Conservation (phyloP, 345 rosid genomes). For the Jatropha curcas region DNA sequence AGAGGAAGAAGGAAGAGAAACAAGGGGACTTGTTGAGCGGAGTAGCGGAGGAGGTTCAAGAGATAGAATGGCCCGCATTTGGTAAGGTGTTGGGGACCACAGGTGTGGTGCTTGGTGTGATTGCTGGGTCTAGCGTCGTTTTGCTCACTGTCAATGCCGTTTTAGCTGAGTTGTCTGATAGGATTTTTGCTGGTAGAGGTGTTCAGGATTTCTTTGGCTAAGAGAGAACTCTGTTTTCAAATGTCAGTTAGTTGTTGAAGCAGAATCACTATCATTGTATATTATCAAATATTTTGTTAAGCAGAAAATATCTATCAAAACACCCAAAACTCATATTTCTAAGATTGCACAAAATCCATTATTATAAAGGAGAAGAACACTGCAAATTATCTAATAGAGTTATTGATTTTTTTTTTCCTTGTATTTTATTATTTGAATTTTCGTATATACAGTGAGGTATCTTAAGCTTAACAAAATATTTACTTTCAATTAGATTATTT, state of each 20-base stretch:
- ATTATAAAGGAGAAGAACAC: too few relatives aligned
- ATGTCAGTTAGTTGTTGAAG: background rate
- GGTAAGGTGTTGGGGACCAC: conserved; percentile 83
- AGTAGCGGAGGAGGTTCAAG: conserved; percentile 76
- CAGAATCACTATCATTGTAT: background rate
- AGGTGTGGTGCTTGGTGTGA: conserved; percentile 84
- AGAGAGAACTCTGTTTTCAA: conserved; percentile 2
- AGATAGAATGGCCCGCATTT: conserved; percentile 95
- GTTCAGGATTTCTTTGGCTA: conserved; percentile 80
- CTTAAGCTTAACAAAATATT: too few relatives aligned
- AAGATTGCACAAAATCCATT: too few relatives aligned
- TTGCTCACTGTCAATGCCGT: conserved; percentile 87
- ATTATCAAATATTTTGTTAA: too few relatives aligned
- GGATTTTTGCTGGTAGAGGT: conserved; percentile 77
- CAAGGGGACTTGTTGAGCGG: conserved; percentile 58
- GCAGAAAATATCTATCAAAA: too few relatives aligned
- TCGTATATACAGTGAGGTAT: too few relatives aligned
- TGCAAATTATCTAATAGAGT: too few relatives aligned
- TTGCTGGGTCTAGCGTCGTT: conserved; percentile 88
- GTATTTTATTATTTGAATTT: too few relatives aligned
- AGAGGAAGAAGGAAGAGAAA: conserved; percentile 51
- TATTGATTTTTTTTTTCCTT: too few relatives aligned
- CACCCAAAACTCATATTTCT: too few relatives aligned
- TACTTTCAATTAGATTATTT: too few relatives aligned
- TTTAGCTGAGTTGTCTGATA: conserved; percentile 85